These are phyloP conservation scores for Sclerotinia subarctica DNA, from an alignment of 2,329 filamentous ascomycete species.

Conservation along the genomic window DNA sequence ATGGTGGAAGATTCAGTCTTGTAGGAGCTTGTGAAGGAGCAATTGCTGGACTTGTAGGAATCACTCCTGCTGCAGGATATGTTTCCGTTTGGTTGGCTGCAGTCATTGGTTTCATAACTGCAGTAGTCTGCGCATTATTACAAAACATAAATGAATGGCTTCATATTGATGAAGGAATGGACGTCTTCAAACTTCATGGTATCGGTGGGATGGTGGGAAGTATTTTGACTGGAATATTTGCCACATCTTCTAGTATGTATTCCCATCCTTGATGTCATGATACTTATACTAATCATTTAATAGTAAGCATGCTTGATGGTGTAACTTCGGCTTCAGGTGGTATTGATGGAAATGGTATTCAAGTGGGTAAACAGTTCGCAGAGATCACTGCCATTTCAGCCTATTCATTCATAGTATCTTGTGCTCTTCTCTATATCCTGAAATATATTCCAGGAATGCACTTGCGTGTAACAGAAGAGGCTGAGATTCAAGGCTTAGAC, in stretches of 20 bases:
- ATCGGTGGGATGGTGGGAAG: constrained; percentile 57
- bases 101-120: constrained; percentile 52
- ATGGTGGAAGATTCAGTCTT: constrained; percentile 48
- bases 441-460: constrained; percentile 57
- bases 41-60: constrained; percentile 55
- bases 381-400: constrained; percentile 53
- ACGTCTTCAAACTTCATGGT: constrained; percentile 59
- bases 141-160: constrained; percentile 51
- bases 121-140: constrained; percentile 39
- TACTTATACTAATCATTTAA: constrained; percentile 21
- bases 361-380: constrained; percentile 56
- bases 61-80: constrained; percentile 56
- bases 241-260: constrained; percentile 40
- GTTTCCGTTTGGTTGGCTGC: constrained; percentile 51
- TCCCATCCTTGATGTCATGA: neutral
- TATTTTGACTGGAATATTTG: constrained; percentile 56
- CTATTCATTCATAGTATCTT: constrained; percentile 54
- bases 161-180: constrained; percentile 55
- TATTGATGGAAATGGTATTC: constrained; percentile 51
- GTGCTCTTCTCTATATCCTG: constrained; percentile 52
- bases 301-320: constrained; percentile 52
- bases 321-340: constrained; percentile 44
- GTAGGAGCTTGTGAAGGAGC: constrained; percentile 53
- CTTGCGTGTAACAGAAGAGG: constrained; percentile 53
- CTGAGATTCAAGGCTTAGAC: constrained; percentile 53